phyloP scores from a whole-genome alignment of 768 basidiomycete genomes.

The Macrolepiota fuliginosa region DNA sequence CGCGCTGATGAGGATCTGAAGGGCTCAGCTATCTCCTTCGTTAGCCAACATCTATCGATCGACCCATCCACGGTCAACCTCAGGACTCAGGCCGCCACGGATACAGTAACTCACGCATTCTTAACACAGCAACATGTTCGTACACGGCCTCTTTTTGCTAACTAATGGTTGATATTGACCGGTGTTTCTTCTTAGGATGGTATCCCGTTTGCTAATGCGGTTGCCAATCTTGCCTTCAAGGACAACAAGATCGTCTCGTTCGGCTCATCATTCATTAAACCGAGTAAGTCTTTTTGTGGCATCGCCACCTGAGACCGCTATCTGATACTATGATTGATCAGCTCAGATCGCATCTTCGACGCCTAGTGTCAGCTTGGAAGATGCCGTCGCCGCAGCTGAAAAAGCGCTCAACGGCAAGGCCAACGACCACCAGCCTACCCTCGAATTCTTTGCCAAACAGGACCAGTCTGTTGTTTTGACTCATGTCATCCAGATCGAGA shows the following conservation, averaged over 20 bases:
- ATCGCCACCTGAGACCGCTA: conserved; percentile 30
- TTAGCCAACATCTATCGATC: conserved; percentile 20
- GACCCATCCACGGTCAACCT: conserved; percentile 19
- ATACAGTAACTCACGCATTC: conserved; percentile 23
- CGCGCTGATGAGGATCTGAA: conserved; percentile 21
- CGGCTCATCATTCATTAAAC: conserved; percentile 30
- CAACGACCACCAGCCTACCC: conserved; percentile 33
- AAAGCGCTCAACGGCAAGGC: conserved; percentile 33
- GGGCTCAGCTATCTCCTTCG: conserved; percentile 28
- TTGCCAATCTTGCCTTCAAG: conserved; percentile 36
- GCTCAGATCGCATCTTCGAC: conserved; percentile 34
- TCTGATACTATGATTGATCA: conserved; percentile 26
- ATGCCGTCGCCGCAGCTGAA: conserved; percentile 36
- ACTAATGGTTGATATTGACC: background rate
- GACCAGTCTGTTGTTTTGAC: conserved; percentile 38
- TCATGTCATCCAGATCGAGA: conserved; percentile 37
- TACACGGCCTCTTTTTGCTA: background rate
- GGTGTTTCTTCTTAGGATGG: conserved; percentile 21
- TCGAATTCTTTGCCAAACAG: conserved; percentile 41
- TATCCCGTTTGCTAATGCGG: conserved; percentile 35
- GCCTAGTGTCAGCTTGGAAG: conserved; percentile 33
- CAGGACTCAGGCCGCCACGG: conserved; percentile 22
- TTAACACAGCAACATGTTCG: conserved; percentile 29
- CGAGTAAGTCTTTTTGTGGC: conserved; percentile 17
- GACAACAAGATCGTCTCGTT: conserved; percentile 28